Evolutionary conservation across 1,284 basidiomycete species (phyloP), one percentile per base, ranked within the genome.

Genomic region (Apiotrichum siamense): DNA sequence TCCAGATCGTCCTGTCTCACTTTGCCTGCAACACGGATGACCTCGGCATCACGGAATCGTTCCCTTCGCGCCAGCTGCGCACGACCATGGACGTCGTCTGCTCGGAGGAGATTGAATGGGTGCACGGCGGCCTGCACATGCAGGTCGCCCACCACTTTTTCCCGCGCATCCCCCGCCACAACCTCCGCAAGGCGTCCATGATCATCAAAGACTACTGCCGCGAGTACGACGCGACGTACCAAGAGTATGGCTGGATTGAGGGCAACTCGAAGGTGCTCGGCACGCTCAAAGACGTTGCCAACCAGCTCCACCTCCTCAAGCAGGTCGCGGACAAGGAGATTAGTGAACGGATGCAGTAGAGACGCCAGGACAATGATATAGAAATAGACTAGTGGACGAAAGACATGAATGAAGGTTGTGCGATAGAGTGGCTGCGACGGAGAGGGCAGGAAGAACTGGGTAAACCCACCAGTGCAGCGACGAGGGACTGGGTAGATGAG

Each of bases 121-220:
- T 97, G 26, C 94, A 98, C 68, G 94, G 94, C 25, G 94, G 82
- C 84, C 67, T 82, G 23, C 91, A 98, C 65, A 83, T 97, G 42
- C 94, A 98, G 74, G 91, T 97, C 35, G 91, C 94, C 5, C 94
- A 98, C 67, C 96, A 97, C 73, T 80, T 97, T 53, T 97, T 97
- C 77, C 96, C 94, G 9, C 85, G 96, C 21, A 77, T 97, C 2
- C 96, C 96, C 2, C 79, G 96, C 25, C 94, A 98, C 77, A 94
- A 97, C 67, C 80, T 98, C 45, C 82, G 84, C 33, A 79, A 82
- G 51, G 89, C 91, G 0, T 87, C 86, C 60, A 59, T 82, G 44
- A 77, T 94, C 49, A 90, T 93, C 47, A 88, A 90, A 68, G 82
- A 87, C 55, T 97, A 87, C 63, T 87, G 89, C 20, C 77, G 80